Conservation (phyloP, 306 rosid genomes). For the Luffa aegyptiaca region DNA sequence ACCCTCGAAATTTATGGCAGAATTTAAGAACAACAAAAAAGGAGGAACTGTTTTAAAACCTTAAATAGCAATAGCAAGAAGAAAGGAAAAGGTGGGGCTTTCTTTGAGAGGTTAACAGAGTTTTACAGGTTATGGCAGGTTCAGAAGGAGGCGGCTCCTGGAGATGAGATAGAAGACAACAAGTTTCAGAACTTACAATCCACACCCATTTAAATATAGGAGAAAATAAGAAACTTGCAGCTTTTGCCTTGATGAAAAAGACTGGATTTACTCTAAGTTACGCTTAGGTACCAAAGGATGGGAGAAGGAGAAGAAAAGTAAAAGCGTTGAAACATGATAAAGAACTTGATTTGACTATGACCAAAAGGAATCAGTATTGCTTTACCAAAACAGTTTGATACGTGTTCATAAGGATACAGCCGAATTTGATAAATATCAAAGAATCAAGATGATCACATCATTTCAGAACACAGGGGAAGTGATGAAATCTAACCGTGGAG, state of each 20-base stretch:
- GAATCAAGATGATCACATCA: neutral
- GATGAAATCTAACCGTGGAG: neutral
- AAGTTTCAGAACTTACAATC: neutral
- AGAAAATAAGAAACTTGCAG: neutral
- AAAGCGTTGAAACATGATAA: neutral
- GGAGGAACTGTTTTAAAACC: neutral
- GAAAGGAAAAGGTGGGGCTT: neutral
- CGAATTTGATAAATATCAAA: neutral
- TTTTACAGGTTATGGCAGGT: neutral
- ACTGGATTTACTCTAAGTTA: neutral
- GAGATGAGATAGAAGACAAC: neutral
- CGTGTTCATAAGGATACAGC: neutral
- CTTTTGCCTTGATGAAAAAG: neutral
- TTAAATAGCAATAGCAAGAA: neutral
- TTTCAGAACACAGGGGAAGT: neutral
- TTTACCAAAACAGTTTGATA: neutral
- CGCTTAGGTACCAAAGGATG: neutral
- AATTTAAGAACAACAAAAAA: conserved; percentile 5
- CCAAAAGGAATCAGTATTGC: neutral
- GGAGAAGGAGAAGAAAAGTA: neutral
- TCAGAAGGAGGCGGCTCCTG: conserved; percentile 2
- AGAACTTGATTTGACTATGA: neutral
- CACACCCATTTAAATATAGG: neutral
- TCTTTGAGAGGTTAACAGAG: neutral
- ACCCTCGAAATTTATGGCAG: neutral